These are phyloP conservation scores for Daldinia sp. DNA, from an alignment of 2,329 filamentous ascomycete species.

Conservation along the genomic window DNA sequence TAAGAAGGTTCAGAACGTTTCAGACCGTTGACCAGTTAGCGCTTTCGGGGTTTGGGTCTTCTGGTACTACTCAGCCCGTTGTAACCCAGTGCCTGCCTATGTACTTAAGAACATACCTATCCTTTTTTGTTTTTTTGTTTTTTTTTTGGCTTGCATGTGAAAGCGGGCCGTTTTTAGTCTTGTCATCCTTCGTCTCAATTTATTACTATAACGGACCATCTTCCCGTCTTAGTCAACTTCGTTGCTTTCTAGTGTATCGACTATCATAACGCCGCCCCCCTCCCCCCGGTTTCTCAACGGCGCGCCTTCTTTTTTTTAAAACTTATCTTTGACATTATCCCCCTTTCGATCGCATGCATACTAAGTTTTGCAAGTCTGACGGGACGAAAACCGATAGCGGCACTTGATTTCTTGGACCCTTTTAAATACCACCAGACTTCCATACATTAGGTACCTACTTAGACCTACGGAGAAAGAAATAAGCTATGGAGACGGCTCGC, in stretches of 20 bases:
- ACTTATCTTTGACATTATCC: background rate
- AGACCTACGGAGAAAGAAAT: too few relatives aligned
- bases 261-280: background rate
- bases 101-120: constrained; percentile 1
- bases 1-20: constrained; percentile 7
- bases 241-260: background rate
- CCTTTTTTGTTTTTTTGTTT: too few relatives aligned
- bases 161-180: constrained; percentile 30
- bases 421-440: constrained; percentile 6
- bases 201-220: constrained; percentile 21
- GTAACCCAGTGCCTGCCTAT: constrained; percentile 18
- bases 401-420: background rate
- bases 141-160: constrained; percentile 34
- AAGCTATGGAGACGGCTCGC: constrained; percentile 49
- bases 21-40: background rate
- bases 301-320: background rate
- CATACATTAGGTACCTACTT: constrained; percentile 8
- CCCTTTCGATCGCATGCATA: background rate
- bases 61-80: background rate
- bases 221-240: constrained; percentile 25
- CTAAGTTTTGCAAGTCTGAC: background rate
- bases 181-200: background rate
- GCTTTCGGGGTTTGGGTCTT: constrained; percentile 5
- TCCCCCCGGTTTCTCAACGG: background rate
- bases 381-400: constrained; percentile 3